phyloP scores from a whole-genome alignment of 345 rosid genomes.

The Passiflora organensis region DNA sequence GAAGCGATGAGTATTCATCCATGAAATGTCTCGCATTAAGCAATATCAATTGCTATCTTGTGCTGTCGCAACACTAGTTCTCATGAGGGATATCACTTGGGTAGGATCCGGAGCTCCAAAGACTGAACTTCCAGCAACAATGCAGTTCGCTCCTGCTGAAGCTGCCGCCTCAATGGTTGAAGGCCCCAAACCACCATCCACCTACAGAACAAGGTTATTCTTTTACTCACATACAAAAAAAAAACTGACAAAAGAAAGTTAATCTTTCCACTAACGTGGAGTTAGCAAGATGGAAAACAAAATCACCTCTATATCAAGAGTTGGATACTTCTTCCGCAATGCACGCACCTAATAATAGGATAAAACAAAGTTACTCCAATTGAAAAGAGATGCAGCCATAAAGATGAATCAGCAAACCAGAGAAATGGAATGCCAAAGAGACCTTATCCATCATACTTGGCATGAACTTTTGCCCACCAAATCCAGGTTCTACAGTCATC shows the following conservation, averaged over 20 bases:
- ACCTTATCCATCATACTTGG: constrained; percentile 85
- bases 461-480: constrained; percentile 95
- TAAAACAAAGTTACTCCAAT: not conserved
- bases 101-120: constrained; percentile 83
- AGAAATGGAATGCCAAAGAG: not conserved
- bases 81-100: constrained; percentile 60
- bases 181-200: constrained; percentile 91
- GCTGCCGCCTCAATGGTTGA: constrained; percentile 76
- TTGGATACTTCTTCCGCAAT: constrained; percentile 63
- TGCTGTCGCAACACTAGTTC: constrained; percentile 51
- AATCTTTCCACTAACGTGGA: no score
- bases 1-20: not conserved
- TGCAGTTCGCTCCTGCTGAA: constrained; percentile 80
- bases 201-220: constrained; percentile 43
- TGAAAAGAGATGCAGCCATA: not conserved
- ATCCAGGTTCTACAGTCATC: constrained; percentile 92
- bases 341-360: constrained; percentile 39
- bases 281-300: constrained; percentile 1
- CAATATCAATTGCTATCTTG: constrained; percentile 26
- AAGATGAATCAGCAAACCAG: not conserved
- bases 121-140: constrained; percentile 83
- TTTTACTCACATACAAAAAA: no score
- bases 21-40: constrained; percentile 10
- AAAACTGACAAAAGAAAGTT: no score
- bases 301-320: constrained; percentile 79